Conservation (phyloP, 225 moss, liverwort and hornwort genomes). For the Marchantia polymorpha region DNA sequence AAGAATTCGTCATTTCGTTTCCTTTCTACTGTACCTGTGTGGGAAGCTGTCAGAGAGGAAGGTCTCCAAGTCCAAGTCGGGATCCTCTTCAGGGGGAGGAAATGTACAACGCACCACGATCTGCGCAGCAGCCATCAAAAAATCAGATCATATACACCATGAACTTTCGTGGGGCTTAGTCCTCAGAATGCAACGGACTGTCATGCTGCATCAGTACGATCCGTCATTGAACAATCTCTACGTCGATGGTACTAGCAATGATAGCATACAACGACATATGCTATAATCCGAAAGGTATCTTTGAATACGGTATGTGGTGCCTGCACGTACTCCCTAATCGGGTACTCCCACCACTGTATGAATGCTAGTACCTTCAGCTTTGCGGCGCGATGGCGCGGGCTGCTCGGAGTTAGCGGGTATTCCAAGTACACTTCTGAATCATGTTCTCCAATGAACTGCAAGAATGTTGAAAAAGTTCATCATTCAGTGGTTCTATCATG, state of each 20-base stretch:
- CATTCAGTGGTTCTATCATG: neutral
- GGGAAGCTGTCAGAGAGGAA: constrained; percentile 37
- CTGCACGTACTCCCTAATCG: neutral
- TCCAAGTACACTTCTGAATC: constrained; percentile 73
- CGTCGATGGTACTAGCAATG: neutral
- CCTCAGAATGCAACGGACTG: too few relatives aligned
- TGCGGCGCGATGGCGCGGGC: constrained; percentile 50
- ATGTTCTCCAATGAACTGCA: constrained; percentile 69
- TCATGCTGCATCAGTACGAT: too few relatives aligned
- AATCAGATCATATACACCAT: neutral
- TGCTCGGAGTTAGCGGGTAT: constrained; percentile 69
- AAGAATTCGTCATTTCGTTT: neutral
- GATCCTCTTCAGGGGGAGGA: constrained; percentile 7
- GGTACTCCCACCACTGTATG: neutral
- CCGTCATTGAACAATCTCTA: neutral
- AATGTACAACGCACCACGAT: constrained; percentile 36
- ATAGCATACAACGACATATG: too few relatives aligned
- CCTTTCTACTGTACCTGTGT: constrained; percentile 20
- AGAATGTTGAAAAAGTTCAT: neutral
- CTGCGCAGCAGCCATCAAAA: constrained; percentile 12
- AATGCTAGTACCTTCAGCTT: constrained; percentile 57
- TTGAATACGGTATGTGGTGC: neutral
- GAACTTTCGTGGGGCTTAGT: neutral
- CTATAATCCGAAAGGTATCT: neutral
- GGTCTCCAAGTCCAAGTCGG: constrained; percentile 34